Evolutionary conservation across 2,329 filamentous ascomycete genomes (phyloP).

Genomic region (Pseudogymnoascus sp.): DNA sequence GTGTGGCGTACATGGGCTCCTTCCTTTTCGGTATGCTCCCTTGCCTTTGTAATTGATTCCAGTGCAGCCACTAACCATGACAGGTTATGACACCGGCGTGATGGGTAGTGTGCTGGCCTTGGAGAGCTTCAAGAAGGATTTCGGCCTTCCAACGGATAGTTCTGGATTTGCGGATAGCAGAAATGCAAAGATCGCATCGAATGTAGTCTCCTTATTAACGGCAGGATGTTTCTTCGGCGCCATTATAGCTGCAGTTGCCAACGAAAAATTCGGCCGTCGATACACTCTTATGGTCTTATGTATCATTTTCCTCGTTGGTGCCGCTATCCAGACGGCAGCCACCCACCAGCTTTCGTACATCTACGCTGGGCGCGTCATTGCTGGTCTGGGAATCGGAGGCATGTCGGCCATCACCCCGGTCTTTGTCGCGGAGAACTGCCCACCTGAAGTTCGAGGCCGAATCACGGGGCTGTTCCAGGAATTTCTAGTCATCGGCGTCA

Average conservation of each 20-base stretch:
- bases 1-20: slow-evolving; percentile 17
- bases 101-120: slow-evolving; percentile 17
- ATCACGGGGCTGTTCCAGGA: slow-evolving; percentile 32
- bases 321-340: slow-evolving; percentile 38
- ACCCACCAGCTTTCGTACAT: slow-evolving; percentile 35
- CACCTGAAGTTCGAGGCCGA: slow-evolving; percentile 33
- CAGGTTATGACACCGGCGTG: slow-evolving; percentile 19
- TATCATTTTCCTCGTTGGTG: slow-evolving; percentile 32
- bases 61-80: background rate
- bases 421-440: slow-evolving; percentile 32
- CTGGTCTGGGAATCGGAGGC: slow-evolving; percentile 40
- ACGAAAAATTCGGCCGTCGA: slow-evolving; percentile 37
- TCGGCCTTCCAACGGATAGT: slow-evolving; percentile 16
- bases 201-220: slow-evolving; percentile 42
- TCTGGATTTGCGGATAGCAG: slow-evolving; percentile 10
- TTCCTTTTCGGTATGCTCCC: slow-evolving; percentile 17
- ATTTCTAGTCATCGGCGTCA: slow-evolving; percentile 31
- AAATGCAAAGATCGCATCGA: slow-evolving; percentile 17
- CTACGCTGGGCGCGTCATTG: slow-evolving; percentile 35
- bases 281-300: slow-evolving; percentile 37
- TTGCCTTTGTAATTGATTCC: background rate
- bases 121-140: slow-evolving; percentile 19
- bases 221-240: slow-evolving; percentile 44
- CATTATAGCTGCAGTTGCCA: slow-evolving; percentile 40
- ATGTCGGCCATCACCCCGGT: slow-evolving; percentile 36